Conservation (phyloP, 139 green algal genomes). For the Yamagishiella unicocca region DNA sequence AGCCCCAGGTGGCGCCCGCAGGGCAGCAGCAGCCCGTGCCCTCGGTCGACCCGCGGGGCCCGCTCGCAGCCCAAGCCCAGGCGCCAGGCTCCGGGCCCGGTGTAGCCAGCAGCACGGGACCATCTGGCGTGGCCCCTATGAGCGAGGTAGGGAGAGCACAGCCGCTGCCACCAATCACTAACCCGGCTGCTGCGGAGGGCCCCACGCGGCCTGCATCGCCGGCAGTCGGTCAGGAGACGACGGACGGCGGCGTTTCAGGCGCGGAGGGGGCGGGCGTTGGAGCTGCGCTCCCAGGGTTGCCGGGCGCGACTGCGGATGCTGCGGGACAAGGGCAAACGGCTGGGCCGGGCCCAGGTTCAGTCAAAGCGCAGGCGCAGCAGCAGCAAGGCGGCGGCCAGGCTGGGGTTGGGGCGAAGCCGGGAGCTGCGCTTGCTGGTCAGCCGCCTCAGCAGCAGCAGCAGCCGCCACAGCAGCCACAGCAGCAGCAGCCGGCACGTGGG, state of each 20-base stretch:
- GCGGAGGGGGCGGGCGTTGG: not conserved
- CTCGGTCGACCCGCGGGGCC: not conserved
- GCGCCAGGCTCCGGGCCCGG: too few relatives aligned
- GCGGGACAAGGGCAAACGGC: not conserved
- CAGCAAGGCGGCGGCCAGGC: too few relatives aligned
- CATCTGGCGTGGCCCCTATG: not conserved
- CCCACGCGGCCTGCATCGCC: not conserved
- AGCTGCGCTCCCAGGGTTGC: not conserved
- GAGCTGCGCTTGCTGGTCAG: too few relatives aligned
- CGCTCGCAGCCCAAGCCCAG: too few relatives aligned
- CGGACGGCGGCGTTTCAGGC: not conserved
- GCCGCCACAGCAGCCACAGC: not conserved
- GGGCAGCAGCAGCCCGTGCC: not conserved
- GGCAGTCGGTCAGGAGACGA: not conserved
- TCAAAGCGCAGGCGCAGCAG: not conserved
- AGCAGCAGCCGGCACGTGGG: not conserved
- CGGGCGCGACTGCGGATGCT: not conserved
- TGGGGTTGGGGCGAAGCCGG: too few relatives aligned
- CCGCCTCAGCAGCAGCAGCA: not conserved
- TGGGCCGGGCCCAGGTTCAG: not conserved
- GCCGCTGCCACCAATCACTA: not conserved
- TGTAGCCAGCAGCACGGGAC: not conserved
- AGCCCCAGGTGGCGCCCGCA: not conserved
- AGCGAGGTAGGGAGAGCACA: too few relatives aligned
- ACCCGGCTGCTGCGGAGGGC: not conserved